A percentile compares a stretch with the other conserved stretches of the same genome.
Evolutionary conservation across 176 grass and related monocot species (phyloP).

Genomic region (Carex littledalei): DNA sequence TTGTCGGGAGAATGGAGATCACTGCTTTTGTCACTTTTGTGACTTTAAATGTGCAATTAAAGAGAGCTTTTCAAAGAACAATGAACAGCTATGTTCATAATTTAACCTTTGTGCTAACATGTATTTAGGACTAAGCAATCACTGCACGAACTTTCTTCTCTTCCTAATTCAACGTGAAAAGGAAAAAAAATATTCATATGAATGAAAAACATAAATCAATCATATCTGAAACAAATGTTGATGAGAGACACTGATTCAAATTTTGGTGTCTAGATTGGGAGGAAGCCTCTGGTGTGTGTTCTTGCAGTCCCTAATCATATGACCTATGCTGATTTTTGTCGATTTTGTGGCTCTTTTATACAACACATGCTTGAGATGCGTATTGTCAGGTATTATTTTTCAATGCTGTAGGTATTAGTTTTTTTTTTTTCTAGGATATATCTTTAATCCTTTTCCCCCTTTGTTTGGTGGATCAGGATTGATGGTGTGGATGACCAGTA

Average conservation of each 20-base stretch:
- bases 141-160: neutral
- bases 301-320: slow-evolving; percentile 84
- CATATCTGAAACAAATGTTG: neutral
- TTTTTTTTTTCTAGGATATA: neutral
- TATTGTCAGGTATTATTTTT: slow-evolving; percentile 60
- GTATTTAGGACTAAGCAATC: neutral
- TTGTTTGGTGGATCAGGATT: slow-evolving; percentile 35
- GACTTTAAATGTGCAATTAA: neutral
- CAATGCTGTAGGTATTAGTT: neutral
- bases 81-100: neutral
- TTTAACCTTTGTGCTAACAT: neutral
- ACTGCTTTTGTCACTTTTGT: neutral
- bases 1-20: neutral
- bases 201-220: neutral
- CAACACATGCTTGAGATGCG: slow-evolving; percentile 86
- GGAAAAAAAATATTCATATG: neutral
- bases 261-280: slow-evolving; percentile 39
- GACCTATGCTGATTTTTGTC: slow-evolving; percentile 92
- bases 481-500: slow-evolving; percentile 77
- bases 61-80: neutral
- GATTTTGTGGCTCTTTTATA: slow-evolving; percentile 63
- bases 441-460: neutral
- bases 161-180: neutral
- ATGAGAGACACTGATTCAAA: neutral
- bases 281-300: slow-evolving; percentile 79